phyloP scores from a whole-genome alignment of 805 yeast species.

The Pichia gijzeniarum region DNA sequence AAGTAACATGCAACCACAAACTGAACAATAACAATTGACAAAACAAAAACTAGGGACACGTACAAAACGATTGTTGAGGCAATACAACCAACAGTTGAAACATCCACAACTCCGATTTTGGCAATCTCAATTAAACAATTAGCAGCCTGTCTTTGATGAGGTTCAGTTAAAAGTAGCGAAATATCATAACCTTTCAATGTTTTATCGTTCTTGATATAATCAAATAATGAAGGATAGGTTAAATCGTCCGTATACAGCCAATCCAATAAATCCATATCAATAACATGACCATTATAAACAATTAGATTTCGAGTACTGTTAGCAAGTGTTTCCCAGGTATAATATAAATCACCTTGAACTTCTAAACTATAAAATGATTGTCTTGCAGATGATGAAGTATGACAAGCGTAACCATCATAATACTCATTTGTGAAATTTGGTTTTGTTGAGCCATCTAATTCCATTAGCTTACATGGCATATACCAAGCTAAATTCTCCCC shows the following conservation, averaged over 20 bases:
- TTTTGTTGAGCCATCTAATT: constrained; percentile 62
- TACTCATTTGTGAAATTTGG: constrained; percentile 59
- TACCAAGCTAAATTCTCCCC: constrained; percentile 78
- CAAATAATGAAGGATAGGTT: constrained; percentile 66
- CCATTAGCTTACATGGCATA: constrained; percentile 79
- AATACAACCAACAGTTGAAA: constrained; percentile 88
- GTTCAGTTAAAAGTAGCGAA: constrained; percentile 60
- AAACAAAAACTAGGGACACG: constrained; percentile 75
- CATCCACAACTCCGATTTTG: constrained; percentile 85
- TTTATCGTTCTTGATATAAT: constrained; percentile 48
- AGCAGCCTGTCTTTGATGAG: constrained; percentile 65
- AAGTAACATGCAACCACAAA: constrained; percentile 84
- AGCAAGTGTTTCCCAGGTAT: constrained; percentile 82
- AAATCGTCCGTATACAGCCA: constrained; percentile 71
- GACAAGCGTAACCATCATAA: constrained; percentile 88
- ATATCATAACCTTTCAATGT: constrained; percentile 73
- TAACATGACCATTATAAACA: constrained; percentile 83
- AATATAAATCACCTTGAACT: constrained; percentile 69
- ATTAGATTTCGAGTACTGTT: constrained; percentile 68
- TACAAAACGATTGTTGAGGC: constrained; percentile 81
- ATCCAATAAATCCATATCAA: constrained; percentile 69
- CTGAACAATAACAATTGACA: constrained; percentile 70
- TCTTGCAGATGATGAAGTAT: constrained; percentile 68
- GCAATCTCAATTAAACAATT: constrained; percentile 79
- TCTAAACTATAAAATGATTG: constrained; percentile 53